Evolutionary conservation across 495 filamentous ascomycete genomes (phyloP), one percentile per base, ranked within the genome.

Genomic region (Penicillium ochrochloron): DNA sequence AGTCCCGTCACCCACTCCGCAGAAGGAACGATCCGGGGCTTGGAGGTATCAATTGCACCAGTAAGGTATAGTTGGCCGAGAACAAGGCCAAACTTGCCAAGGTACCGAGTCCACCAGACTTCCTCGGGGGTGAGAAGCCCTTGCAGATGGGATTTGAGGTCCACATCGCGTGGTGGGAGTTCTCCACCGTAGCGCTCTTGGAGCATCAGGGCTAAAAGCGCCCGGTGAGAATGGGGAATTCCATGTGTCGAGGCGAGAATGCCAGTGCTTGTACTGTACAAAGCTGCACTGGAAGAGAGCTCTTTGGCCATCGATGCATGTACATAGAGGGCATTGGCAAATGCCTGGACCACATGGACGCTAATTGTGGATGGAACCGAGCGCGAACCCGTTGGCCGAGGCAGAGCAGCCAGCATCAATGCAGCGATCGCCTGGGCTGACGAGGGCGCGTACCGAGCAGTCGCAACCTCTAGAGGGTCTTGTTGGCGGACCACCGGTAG

Each of bases 131-230:
- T 78, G 0, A 84, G 70, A 7, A 88, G 71, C 39, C 76, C 74
- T 17, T 79, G 77, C 1, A 90, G 69, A 14, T 83, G 76, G 2
- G 69, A 59, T 29, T 82, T 78, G 11, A 88, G 75, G 3, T 71
- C 70, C 25, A 76, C 66, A 66, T 90, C 87, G 5, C 74, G 75
- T 1, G 83, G 81, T 11, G 82, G 80, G 2, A 96, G 76, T 60
- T 85, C 81, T 8, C 85, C 88, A 15, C 88, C 90, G 85, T 91
- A 96, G 64, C 94, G 83, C 51, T 89, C 90, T 58, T 88, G 93
- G 14, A 94, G 83, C 2, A 89, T 84, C 2, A 97, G 76, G 0
- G 88, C 90, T 2, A 97, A 76, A 2, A 92, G 76, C 0, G 89
- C 88, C 3, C 94, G 85, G 37, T 88, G 82, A 15, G 85, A 65